Base-by-base conservation (phyloP, 306 rosid species). In the Luffa acutangula region DNA sequence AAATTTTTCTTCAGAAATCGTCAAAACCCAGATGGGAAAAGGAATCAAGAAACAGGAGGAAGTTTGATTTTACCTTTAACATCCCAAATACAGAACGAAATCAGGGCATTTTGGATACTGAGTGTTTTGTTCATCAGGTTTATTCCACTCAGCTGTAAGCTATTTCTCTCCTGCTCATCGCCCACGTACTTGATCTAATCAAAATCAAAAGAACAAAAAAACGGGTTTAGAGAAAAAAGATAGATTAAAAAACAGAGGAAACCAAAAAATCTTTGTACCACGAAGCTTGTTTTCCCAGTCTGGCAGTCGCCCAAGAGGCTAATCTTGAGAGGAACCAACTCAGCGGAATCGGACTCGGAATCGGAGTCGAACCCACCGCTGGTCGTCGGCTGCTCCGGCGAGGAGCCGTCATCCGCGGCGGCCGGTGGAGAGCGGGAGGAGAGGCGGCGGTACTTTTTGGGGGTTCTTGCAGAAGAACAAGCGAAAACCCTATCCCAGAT, bases 251-350 rank as follows among this genome's bases (percentile, higher is more conserved):
- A 12, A 2, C 33, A 18, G 36, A 14, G 25, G 66, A 17, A 15
- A 7, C 14, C 14, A 25, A 53, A 17, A 54, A n/a, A 54, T 2
- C 15, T 13, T 1, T 7, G 0, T 36, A 95, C 98, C 91, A 90
- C 54, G 85, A 95, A 95, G 76, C 94, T 93, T 41, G 99, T 95
- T 85, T 95, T 95, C 20, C 99, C 99, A 82, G 90, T 93, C 87
- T 89, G 90, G 84, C 92, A 89, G 86, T 95, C 99, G 21, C 99
- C 99, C 93, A 95, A 81, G 82, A 95, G 83, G 63, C 94, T 93
- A 81, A 95, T 88, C 91, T 95, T 95, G 76, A 95, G 81, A 81
- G 48, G 82, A 42, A 95, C 97, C 89, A 90, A 91, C 86, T 95
- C 97, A 85, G 90, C 97, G 8, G 92, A 87, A 77, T 95, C 99